A percentile compares a stretch with the other conserved stretches of the same genome.
These are phyloP conservation scores for Komagataella phaffii DNA, from an alignment of 805 yeast species.

Conservation along the genomic window DNA sequence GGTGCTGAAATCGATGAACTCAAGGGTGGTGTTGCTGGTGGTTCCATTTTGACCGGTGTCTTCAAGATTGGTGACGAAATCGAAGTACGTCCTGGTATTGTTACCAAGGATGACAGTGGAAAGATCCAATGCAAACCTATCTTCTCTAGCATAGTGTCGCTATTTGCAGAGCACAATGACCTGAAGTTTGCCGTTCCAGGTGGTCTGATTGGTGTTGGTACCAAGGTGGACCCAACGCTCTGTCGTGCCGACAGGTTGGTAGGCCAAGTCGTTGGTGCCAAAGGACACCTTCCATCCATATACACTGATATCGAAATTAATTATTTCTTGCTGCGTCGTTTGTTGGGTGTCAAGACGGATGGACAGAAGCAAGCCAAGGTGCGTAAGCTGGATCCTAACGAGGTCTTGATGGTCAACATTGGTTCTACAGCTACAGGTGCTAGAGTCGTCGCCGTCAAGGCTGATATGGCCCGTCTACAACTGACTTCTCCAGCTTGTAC, in stretches of 20 bases:
- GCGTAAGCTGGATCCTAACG: constrained; percentile 85
- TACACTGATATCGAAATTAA: constrained; percentile 96
- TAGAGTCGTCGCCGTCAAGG: constrained; percentile 93
- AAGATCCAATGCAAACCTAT: constrained; percentile 93
- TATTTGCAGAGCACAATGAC: constrained; percentile 96
- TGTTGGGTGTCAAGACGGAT: constrained; percentile 96
- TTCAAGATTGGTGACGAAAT: constrained; percentile 95
- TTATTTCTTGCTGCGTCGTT: constrained; percentile 90
- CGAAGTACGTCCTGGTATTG: constrained; percentile 98
- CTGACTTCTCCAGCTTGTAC: constrained; percentile 98
- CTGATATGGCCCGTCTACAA: constrained; percentile 97
- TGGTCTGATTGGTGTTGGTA: constrained; percentile 99
- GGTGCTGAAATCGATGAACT: constrained; percentile 95
- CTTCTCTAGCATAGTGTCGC: constrained; percentile 83
- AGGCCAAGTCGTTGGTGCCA: constrained; percentile 98
- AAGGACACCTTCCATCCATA: constrained; percentile 89
- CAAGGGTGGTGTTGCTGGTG: constrained; percentile 99
- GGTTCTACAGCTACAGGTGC: constrained; percentile 99
- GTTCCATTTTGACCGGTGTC: constrained; percentile 94
- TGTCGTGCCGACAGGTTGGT: constrained; percentile 99
- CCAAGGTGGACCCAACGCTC: constrained; percentile 95
- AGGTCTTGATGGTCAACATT: constrained; percentile 96
- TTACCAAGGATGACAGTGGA: constrained; percentile 79
- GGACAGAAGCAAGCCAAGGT: constrained; percentile 96
- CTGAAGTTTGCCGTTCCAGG: constrained; percentile 99